phyloP scores from a whole-genome alignment of 2,329 filamentous ascomycete genomes.

The Neopestalotiopsis rosae region DNA sequence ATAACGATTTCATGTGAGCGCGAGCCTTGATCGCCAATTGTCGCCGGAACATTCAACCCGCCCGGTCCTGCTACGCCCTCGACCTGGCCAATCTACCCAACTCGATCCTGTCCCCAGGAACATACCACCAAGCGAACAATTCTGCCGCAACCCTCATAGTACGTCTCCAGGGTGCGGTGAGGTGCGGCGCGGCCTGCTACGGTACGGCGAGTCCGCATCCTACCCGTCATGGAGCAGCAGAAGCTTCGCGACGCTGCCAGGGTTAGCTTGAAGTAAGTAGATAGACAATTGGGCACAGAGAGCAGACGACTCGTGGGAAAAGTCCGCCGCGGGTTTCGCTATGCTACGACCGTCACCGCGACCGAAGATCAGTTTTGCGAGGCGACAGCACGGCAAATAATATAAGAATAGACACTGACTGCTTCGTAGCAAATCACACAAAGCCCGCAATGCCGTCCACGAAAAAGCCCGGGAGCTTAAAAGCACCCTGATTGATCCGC shows the following conservation, averaged over 20 bases:
- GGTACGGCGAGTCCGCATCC: not conserved
- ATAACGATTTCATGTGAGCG: constrained; percentile 39
- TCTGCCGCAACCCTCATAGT: not conserved
- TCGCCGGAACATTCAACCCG: constrained; percentile 22
- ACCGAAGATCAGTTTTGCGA: not conserved
- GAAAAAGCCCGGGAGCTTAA: constrained; percentile 29
- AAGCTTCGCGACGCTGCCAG: constrained; percentile 32
- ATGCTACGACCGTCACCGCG: not conserved
- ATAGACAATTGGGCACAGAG: not conserved
- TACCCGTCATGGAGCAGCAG: constrained; percentile 24
- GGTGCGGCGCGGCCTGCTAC: not conserved
- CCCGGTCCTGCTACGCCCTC: constrained; percentile 9
- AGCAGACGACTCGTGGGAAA: not conserved
- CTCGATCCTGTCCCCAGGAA: not conserved
- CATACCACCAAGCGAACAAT: not conserved
- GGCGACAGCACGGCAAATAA: not conserved
- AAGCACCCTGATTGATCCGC: constrained; percentile 32
- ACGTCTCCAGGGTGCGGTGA: not conserved
- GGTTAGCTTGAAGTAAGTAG: constrained; percentile 34
- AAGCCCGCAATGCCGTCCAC: constrained; percentile 33
- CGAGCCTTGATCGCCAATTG: constrained; percentile 34
- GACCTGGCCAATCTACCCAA: constrained; percentile 16
- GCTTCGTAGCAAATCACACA: constrained; percentile 25
- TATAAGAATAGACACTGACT: not conserved
- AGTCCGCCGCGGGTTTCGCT: not conserved